phyloP scores from a whole-genome alignment of 441 rosid species.

The Kokia cookei region DNA sequence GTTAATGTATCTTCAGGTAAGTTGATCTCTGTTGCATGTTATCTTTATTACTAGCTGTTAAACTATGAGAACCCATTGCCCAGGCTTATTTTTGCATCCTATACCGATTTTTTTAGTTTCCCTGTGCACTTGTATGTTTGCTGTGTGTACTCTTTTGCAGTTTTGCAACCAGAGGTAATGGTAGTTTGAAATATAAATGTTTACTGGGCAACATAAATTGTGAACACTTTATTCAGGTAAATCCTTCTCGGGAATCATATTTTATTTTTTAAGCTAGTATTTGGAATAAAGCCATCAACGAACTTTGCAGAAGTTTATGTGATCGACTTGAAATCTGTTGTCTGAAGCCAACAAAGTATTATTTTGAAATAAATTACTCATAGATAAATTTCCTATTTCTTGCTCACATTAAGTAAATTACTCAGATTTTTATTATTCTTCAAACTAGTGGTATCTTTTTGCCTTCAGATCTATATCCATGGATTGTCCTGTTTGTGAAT shows the following conservation, averaged over 20 bases:
- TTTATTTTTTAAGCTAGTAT: neutral
- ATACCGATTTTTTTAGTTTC: neutral
- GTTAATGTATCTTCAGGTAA: conserved; percentile 39
- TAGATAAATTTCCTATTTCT: neutral
- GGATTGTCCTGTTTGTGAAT: neutral
- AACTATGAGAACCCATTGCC: neutral
- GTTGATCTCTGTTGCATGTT: neutral
- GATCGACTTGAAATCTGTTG: neutral
- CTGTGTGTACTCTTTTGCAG: neutral
- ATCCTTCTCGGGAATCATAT: neutral
- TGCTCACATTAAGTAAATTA: neutral
- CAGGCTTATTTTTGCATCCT: neutral
- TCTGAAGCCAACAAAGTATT: neutral
- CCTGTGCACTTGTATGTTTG: neutral
- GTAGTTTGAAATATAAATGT: neutral
- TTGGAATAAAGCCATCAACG: neutral
- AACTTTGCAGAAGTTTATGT: neutral
- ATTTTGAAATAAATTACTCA: neutral
- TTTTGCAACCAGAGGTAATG: neutral
- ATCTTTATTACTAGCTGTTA: neutral
- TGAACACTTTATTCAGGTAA: neutral
- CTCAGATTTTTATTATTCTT: neutral
- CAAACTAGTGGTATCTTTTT: neutral
- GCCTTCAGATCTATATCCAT: no score
- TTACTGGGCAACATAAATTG: neutral